These are phyloP conservation scores for Alopecurus myosuroides DNA, from an alignment of 176 grass and related monocot genomes.

Conservation along the genomic window DNA sequence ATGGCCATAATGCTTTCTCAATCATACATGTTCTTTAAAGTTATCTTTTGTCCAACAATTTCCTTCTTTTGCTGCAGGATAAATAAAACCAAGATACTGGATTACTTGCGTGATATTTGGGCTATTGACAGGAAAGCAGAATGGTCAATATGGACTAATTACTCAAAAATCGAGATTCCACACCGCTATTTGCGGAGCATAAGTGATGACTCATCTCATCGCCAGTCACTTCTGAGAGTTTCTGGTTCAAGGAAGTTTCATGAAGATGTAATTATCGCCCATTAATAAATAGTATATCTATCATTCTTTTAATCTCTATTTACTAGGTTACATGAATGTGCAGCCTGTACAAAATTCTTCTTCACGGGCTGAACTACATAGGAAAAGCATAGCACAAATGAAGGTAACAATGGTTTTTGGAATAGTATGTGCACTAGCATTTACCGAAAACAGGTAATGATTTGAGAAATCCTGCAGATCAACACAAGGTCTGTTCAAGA, in stretches of 20 bases:
- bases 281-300: background rate
- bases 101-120: slow-evolving; percentile 75
- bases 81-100: slow-evolving; percentile 85
- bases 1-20: background rate
- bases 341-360: slow-evolving; percentile 71
- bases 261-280: slow-evolving; percentile 60
- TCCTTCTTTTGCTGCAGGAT: slow-evolving; percentile 41
- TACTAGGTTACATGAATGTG: slow-evolving; percentile 27
- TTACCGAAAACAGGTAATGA: slow-evolving; percentile 5
- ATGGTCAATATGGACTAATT: slow-evolving; percentile 98
- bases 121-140: slow-evolving; percentile 72
- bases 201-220: slow-evolving; percentile 70
- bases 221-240: slow-evolving; percentile 56
- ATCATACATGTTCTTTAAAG: background rate
- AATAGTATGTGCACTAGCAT: background rate
- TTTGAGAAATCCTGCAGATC: slow-evolving; percentile 58
- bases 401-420: slow-evolving; percentile 45
- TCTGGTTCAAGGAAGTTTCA: slow-evolving; percentile 59
- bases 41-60: slow-evolving; percentile 23
- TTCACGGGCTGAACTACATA: slow-evolving; percentile 78
- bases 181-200: slow-evolving; percentile 69
- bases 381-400: slow-evolving; percentile 97
- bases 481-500: slow-evolving; percentile 79
- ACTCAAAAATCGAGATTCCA: slow-evolving; percentile 88
- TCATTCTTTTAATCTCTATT: slow-evolving; percentile 6